A percentile compares a stretch with the other conserved stretches of the same genome.
These are phyloP conservation scores for Arachis monticola DNA, from an alignment of 331 rosid species.

Conservation along the genomic window DNA sequence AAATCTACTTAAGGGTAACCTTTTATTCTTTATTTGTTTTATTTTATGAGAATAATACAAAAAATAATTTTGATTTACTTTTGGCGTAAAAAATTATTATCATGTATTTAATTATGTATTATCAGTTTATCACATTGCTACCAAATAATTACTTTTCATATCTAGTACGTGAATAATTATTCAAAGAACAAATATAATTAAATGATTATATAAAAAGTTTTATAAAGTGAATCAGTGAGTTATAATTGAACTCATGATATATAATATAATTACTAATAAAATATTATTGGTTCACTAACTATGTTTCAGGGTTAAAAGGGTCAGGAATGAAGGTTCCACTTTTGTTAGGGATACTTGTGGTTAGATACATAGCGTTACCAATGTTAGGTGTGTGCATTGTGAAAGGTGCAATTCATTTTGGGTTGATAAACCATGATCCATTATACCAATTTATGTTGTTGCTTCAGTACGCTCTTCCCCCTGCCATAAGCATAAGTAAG, in stretches of 20 bases:
- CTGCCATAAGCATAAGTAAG: conserved; percentile 49
- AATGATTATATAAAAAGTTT: no score
- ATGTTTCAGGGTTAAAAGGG: conserved; percentile 34
- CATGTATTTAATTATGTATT: no score
- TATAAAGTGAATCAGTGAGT: no score
- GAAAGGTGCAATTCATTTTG: conserved; percentile 43
- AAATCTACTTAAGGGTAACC: conserved; percentile 45
- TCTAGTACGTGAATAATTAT: no score
- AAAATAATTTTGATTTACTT: no score
- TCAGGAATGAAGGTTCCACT: conserved; percentile 23
- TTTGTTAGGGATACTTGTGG: conserved; percentile 37
- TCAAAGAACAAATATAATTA: no score
- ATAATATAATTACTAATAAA: no score
- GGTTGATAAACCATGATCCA: conserved; percentile 43
- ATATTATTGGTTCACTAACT: background rate
- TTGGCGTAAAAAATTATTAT: no score
- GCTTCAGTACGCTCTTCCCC: conserved; percentile 50
- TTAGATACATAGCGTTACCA: conserved; percentile 38
- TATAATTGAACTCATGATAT: no score
- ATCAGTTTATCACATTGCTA: no score
- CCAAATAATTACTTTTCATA: no score
- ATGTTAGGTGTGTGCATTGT: conserved; percentile 38
- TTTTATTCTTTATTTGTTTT: background rate
- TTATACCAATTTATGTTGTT: conserved; percentile 41
- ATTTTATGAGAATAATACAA: no score